These are phyloP conservation scores for Sergeia podlipaevii DNA, from an alignment of 208 protist species.

Conservation along the genomic window DNA sequence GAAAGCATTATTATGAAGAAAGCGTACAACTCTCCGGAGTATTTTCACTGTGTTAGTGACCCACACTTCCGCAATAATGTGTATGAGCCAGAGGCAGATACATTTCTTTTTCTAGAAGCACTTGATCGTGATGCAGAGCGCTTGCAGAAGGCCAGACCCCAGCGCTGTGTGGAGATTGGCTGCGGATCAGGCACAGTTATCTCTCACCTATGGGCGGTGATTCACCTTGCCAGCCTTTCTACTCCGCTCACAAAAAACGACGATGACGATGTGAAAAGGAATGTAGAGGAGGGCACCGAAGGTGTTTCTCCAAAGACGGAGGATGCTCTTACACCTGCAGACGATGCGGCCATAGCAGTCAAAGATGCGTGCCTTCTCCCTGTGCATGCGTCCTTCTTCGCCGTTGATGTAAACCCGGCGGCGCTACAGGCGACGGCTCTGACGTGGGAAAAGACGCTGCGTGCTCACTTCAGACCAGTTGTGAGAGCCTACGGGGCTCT, in stretches of 20 bases:
- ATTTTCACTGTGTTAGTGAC: conserved; percentile 81
- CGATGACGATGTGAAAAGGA: too few species aligned
- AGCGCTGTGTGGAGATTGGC: conserved; percentile 73
- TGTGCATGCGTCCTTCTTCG: conserved; percentile 25
- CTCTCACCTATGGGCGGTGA: conserved; percentile 54
- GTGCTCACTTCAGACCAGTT: conserved; percentile 27
- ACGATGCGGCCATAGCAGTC: not conserved
- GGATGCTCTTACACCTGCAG: not conserved
- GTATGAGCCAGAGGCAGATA: conserved; percentile 90
- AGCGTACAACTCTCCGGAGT: conserved; percentile 67
- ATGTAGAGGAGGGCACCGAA: not conserved
- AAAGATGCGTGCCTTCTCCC: not conserved
- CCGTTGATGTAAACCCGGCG: conserved; percentile 79
- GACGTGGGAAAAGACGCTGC: conserved; percentile 68
- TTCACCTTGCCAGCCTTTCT: too few species aligned
- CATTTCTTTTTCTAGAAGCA: conserved; percentile 81
- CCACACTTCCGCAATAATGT: conserved; percentile 58
- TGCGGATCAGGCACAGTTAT: conserved; percentile 84
- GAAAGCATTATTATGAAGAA: not conserved
- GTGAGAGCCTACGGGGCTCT: too few species aligned
- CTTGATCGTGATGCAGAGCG: conserved; percentile 49
- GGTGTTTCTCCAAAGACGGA: too few species aligned
- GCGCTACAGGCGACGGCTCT: conserved; percentile 67
- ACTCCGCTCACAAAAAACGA: too few species aligned
- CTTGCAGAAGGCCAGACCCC: conserved; percentile 14